These are phyloP conservation scores for Haplographium delicatum DNA, from an alignment of 495 filamentous ascomycete genomes.

Conservation along the genomic window DNA sequence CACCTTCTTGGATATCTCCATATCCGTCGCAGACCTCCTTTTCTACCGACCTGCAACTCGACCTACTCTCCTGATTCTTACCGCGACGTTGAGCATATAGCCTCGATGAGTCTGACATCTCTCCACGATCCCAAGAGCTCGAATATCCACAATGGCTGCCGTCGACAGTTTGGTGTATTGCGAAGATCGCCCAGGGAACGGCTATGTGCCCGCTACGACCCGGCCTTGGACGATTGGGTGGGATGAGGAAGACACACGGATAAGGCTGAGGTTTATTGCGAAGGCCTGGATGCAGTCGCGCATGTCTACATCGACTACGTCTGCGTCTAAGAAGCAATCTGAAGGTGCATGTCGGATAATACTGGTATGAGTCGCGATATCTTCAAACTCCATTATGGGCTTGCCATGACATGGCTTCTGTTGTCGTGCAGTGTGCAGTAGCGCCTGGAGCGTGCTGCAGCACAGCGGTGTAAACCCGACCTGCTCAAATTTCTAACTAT, in stretches of 20 bases:
- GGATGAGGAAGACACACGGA: slow-evolving; percentile 34
- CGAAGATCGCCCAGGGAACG: slow-evolving; percentile 23
- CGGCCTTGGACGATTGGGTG: slow-evolving; percentile 29
- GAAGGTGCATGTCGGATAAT: slow-evolving; percentile 22
- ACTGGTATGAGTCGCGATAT: slow-evolving; percentile 19
- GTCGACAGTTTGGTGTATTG: slow-evolving; percentile 22
- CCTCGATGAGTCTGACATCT: slow-evolving; percentile 28
- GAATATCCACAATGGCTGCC: slow-evolving; percentile 26
- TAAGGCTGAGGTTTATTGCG: slow-evolving; percentile 32
- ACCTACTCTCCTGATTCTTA: neutral
- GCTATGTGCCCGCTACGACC: slow-evolving; percentile 22
- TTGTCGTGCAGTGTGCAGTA: slow-evolving; percentile 25
- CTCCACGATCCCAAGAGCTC: slow-evolving; percentile 23
- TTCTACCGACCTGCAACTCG: neutral
- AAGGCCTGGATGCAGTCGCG: slow-evolving; percentile 30
- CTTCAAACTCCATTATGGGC: slow-evolving; percentile 11
- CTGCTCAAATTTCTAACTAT: slow-evolving; percentile 27
- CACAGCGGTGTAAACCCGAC: slow-evolving; percentile 26
- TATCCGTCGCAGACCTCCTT: neutral
- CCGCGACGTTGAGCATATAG: slow-evolving; percentile 10
- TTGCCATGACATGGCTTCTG: slow-evolving; percentile 11
- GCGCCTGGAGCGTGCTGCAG: slow-evolving; percentile 23
- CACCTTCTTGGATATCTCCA: slow-evolving; percentile 4
- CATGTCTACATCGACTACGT: no score
- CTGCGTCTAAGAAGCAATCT: slow-evolving; percentile 20